These are phyloP conservation scores for Pulveroboletus sp. DNA, from an alignment of 768 basidiomycete species.

Conservation along the genomic window DNA sequence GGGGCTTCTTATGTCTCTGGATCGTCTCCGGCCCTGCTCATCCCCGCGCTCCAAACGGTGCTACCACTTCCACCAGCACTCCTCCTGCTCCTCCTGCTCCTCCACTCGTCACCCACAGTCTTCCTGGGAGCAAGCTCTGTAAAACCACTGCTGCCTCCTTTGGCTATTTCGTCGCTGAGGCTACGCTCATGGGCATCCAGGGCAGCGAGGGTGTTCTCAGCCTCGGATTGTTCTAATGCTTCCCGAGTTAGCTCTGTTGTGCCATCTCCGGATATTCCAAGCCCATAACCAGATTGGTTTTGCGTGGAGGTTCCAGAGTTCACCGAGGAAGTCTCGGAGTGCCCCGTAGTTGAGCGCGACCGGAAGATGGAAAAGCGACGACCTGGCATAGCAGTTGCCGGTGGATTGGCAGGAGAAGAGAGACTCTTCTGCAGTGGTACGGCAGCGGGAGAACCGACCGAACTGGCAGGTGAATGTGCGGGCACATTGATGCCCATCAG, in stretches of 20 bases:
- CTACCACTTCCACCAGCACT: constrained; percentile 66
- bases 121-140: constrained; percentile 64
- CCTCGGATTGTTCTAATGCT: constrained; percentile 74
- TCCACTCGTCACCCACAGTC: constrained; percentile 44
- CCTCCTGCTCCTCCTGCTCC: constrained; percentile 44
- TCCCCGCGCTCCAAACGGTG: constrained; percentile 85
- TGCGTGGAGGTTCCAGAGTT: constrained; percentile 39
- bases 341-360: constrained; percentile 38
- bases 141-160: constrained; percentile 68
- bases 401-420: constrained; percentile 34
- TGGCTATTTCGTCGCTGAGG: constrained; percentile 69
- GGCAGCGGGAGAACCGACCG: constrained; percentile 26
- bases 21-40: constrained; percentile 57
- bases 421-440: constrained; percentile 38
- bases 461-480: constrained; percentile 35
- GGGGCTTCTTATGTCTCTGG: constrained; percentile 28
- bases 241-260: constrained; percentile 59
- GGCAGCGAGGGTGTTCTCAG: constrained; percentile 68
- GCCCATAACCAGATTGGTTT: constrained; percentile 32
- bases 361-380: constrained; percentile 73
- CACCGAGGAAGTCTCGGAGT: constrained; percentile 46
- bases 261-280: constrained; percentile 25
- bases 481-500: constrained; percentile 85
- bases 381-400: constrained; percentile 25
- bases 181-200: constrained; percentile 74